Evolutionary conservation across 345 rosid species (phyloP), one percentile per base, ranked within the genome.

Genomic region (Murraya koenigii): DNA sequence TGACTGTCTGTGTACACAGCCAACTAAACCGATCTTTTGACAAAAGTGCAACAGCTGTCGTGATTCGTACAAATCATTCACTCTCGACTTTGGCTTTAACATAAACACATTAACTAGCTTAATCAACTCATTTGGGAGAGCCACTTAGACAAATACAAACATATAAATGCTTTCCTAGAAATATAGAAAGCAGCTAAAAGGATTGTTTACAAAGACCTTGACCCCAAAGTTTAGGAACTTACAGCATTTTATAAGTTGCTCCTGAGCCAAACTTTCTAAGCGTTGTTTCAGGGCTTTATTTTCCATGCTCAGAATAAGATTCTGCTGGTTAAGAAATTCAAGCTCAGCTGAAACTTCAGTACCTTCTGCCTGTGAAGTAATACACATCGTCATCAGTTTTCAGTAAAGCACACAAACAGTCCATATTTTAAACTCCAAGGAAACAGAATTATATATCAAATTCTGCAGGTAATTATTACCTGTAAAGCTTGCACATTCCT

Each of bases 401-500:
- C 49, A 36, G 47, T 10, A 56, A 79, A 54, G 60, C 72, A 74
- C 54, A 58, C 52, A 74, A 64, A 49, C 41, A 32, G 7, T 47
- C 55, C 30, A 38, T 23, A 39, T 32, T 62, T 32, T 35, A 19
- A 65, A 75, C 17, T 66, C 38, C 13, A 61, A 75, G 65, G 17
- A 36, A 71, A 66, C 54, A 26, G 32, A 71, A 36, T 26, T 62
- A 15, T 9, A 41, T 23, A 62, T 33, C 63, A 58, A 69, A 26
- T 72, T 74, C 78, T 72, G 61, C 74, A 32, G 33, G 59, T 59
- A 81, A 84, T 86, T 81, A 84, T 86, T 81, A 84, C 99, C 94
- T 97, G 97, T 82, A 97, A 93, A 84, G 92, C 88, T 86, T 97
- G 98, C 44, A 97, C 99, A 84, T 90, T 93, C 74, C 94, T 90